Evolutionary conservation across 2,329 filamentous ascomycete genomes (phyloP).

Genomic region (Chlorencoelia australis): DNA sequence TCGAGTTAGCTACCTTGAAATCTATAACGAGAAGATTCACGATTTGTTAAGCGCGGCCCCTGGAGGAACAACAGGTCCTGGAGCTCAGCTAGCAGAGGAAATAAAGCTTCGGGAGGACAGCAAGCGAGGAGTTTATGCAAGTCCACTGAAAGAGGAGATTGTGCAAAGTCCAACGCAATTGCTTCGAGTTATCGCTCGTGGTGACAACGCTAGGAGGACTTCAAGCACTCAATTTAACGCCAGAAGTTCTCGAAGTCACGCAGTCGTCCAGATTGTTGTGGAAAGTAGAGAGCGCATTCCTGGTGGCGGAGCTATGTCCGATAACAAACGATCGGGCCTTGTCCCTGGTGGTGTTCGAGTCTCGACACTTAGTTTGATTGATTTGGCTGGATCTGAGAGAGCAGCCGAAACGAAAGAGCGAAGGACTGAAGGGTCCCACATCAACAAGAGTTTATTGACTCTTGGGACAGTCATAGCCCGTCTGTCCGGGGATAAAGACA

Average conservation of each 20-base stretch:
- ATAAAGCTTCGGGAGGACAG: slow-evolving; percentile 96
- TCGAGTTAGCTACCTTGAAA: slow-evolving; percentile 94
- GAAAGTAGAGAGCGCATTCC: slow-evolving; percentile 85
- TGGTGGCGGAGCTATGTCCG: slow-evolving; percentile 33
- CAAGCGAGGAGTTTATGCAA: slow-evolving; percentile 93
- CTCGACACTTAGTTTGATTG: slow-evolving; percentile 89
- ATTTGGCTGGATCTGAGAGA: slow-evolving; percentile 91
- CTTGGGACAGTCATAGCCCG: slow-evolving; percentile 90
- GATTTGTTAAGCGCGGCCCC: slow-evolving; percentile 75
- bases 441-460: slow-evolving; percentile 95
- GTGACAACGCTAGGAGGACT: slow-evolving; percentile 81
- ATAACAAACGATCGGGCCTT: slow-evolving; percentile 59
- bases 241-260: slow-evolving; percentile 92
- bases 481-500: slow-evolving; percentile 83
- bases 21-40: slow-evolving; percentile 97
- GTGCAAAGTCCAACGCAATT: slow-evolving; percentile 96
- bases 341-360: slow-evolving; percentile 85
- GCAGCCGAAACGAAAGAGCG: slow-evolving; percentile 93
- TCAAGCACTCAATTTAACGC: slow-evolving; percentile 96
- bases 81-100: slow-evolving; percentile 62
- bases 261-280: slow-evolving; percentile 96
- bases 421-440: slow-evolving; percentile 88
- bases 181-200: slow-evolving; percentile 84
- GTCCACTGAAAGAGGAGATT: slow-evolving; percentile 93
- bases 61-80: slow-evolving; percentile 40